Evolutionary conservation across 1,139 yeast genomes (phyloP).

Genomic region (Blastobotrys apis): DNA sequence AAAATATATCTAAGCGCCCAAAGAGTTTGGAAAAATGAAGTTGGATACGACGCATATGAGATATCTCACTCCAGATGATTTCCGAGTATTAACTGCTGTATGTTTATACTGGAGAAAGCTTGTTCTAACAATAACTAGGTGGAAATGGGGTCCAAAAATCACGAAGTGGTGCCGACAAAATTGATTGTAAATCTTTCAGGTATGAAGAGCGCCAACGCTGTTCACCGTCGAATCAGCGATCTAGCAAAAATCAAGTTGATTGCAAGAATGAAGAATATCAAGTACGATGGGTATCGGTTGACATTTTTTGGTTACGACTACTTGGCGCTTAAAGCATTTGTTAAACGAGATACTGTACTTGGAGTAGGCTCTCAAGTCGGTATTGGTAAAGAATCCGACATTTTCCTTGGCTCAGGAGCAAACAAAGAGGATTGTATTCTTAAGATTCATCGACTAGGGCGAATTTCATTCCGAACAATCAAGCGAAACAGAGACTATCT

Average conservation of each 20-base stretch:
- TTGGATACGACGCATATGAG: constrained; percentile 91
- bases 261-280: constrained; percentile 69
- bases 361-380: constrained; percentile 89
- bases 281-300: constrained; percentile 84
- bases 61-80: constrained; percentile 85
- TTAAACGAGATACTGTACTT: constrained; percentile 63
- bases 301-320: constrained; percentile 90
- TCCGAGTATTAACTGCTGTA: constrained; percentile 80
- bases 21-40: constrained; percentile 44
- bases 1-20: too few species aligned
- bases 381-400: constrained; percentile 96
- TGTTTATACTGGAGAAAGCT: constrained; percentile 9
- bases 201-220: constrained; percentile 68
- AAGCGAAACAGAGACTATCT: constrained; percentile 91
- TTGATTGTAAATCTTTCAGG: constrained; percentile 79
- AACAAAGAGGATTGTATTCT: constrained; percentile 31
- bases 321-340: constrained; percentile 77
- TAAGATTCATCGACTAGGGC: constrained; percentile 88
- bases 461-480: constrained; percentile 88
- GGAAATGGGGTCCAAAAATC: constrained; percentile 87
- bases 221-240: constrained; percentile 74
- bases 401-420: constrained; percentile 75
- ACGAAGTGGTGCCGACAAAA: constrained; percentile 89
- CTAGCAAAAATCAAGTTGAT: constrained; percentile 81
- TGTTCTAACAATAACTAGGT: constrained; percentile 20